Base-by-base conservation (phyloP, 2,329 filamentous ascomycete genomes). In the Ilyonectria destructans region DNA sequence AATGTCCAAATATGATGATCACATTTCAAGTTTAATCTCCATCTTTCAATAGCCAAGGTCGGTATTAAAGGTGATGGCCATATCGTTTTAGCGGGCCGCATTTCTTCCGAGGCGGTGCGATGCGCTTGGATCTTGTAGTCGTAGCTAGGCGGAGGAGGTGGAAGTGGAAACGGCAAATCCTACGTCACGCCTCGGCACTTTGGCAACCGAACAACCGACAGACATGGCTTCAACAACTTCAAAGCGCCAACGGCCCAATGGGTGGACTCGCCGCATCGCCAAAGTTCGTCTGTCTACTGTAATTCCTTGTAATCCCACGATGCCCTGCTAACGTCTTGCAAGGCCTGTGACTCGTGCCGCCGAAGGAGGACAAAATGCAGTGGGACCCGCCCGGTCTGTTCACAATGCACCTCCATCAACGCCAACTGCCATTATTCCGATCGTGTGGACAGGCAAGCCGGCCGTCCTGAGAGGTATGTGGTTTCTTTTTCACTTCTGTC, bases 301-400 rank as follows among this genome's bases (percentile, higher is more conserved):
- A 9, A 15, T 3, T 2, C n/a, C 2, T 45, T 17, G n/a, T 54
- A 12, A 54, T 35, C 7, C 9, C 12, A 9, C 6, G 8, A 31
- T n/a, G 23, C 10, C 35, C 48, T 29, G 17, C 43, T 63, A 33
- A 63, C 52, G 5, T 9, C 12, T 29, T 7, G 10, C 23, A 17
- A 63, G 60, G 60, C 60, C 45, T 63, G 60, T 33, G 60, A 63
- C 23, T 58, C 33, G n/a, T 63, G 60, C 9, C 60, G 60, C n/a
- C 60, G 12, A 35, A 63, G 48, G 33, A 57, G 60, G 33, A 57
- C 21, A 46, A 63, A 57, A 12, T 63, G 60, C 45, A 57, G 60
- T 52, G 52, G 60, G 13, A 10, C 52, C 33, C 60, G 60, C 17
- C 60, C 60, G 19, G 12, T 31, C 6, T 63, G 60, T 26, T 21